Evolutionary conservation across 2,329 filamentous ascomycete genomes (phyloP), one percentile per base, ranked within the genome.

Genomic region (Hypoxylon rubiginosum): DNA sequence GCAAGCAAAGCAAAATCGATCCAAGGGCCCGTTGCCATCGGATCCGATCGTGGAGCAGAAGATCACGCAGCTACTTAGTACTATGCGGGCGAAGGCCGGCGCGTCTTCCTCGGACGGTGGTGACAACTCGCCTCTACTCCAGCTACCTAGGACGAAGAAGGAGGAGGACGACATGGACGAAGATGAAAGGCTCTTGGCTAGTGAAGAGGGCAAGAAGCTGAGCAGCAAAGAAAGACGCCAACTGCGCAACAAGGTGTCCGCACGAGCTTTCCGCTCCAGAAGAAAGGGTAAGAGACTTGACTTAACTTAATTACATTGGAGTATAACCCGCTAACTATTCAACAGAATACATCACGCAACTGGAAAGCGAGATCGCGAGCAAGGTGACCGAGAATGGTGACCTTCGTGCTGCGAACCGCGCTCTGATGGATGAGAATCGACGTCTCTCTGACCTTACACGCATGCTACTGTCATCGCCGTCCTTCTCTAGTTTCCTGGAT

Each of bases 121-220:
- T 52, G 83, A 86, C 26, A 81, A 79, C 67, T 71, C 79, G 34
- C 78, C 85, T 11, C 79, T 90, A n/a, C 84, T 89, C 60, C 91
- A 93, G 77, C 87, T 93, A 72, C 85, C 91, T 53, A 91, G 90
- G 69, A 82, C 88, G 68, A 94, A 91, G 86, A 98, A 98, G 85
- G 94, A 97, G 48, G 94, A 98, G 75, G 94, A 97, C 67, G 95
- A 98, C 57, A 98, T 99, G 95, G 96, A 99, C 73, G 95, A 97
- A 79, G 96, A 98, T 74, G 96, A 98, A 85, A 88, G 72, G 45
- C 54, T 74, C 7, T 69, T 76, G 6, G 71, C 71, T 13, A 97
- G 94, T 66, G 96, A 99, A 75, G 95, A 97, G 82, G 96, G 95
- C 75, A 99, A 99, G 90, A 97, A 97, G 84, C 87, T 99, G n/a